Conservation (phyloP, 164 flowering plant species). For the Warburgia ugandensis region DNA sequence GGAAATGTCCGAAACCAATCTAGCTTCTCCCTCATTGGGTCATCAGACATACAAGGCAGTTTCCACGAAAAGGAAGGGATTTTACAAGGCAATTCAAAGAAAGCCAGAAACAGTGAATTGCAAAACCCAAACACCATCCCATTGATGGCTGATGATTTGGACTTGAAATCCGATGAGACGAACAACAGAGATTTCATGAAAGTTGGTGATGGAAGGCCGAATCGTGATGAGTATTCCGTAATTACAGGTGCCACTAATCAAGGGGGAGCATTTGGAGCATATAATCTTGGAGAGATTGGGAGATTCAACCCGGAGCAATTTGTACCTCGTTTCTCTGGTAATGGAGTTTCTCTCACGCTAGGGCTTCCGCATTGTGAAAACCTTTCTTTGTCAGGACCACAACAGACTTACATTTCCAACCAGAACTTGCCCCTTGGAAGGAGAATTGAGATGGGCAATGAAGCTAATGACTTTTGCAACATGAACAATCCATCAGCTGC, state of each 20-base stretch:
- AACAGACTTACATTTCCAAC: slow-evolving; percentile 52
- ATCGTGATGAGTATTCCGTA: slow-evolving; percentile 48
- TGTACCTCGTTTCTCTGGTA: slow-evolving; percentile 51
- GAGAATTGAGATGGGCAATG: slow-evolving; percentile 37
- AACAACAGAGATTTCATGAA: slow-evolving; percentile 24
- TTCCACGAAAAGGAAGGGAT: slow-evolving; percentile 33
- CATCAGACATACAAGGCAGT: slow-evolving; percentile 32
- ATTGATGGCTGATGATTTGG: slow-evolving; percentile 27
- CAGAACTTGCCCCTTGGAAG: slow-evolving; percentile 63
- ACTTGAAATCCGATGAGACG: slow-evolving; percentile 30
- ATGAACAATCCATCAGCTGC: slow-evolving; percentile 35
- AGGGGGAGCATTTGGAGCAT: slow-evolving; percentile 57
- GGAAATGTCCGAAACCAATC: slow-evolving; percentile 27
- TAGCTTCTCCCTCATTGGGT: slow-evolving; percentile 52
- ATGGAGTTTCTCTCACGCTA: slow-evolving; percentile 84
- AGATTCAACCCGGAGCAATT: slow-evolving; percentile 60
- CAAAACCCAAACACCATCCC: slow-evolving; percentile 28
- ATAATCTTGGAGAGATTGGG: slow-evolving; percentile 54
- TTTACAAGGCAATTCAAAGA: slow-evolving; percentile 56
- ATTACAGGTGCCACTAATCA: slow-evolving; percentile 29
- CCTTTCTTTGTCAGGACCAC: slow-evolving; percentile 53
- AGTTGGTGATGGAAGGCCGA: slow-evolving; percentile 39
- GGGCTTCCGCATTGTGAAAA: slow-evolving; percentile 78
- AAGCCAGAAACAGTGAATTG: slow-evolving; percentile 38
- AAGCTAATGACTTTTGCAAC: slow-evolving; percentile 42